These are phyloP conservation scores for Aristolochia contorta DNA, from an alignment of 164 flowering plant species.

Conservation along the genomic window DNA sequence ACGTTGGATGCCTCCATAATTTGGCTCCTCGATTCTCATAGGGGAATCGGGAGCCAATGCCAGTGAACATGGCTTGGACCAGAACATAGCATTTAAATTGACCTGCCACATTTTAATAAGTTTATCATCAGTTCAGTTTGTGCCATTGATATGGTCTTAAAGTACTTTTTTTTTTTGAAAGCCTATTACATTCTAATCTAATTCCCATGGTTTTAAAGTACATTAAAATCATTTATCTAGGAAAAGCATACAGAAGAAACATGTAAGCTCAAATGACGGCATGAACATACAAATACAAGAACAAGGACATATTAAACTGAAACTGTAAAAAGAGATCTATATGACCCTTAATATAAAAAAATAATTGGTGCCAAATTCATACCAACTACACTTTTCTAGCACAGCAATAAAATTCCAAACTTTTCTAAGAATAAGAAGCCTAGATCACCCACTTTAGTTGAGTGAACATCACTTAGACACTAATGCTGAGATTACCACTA, in stretches of 20 bases:
- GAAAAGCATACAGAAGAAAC: background rate
- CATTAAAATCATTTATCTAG: background rate
- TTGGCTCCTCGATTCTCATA: constrained; percentile 71
- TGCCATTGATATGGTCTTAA: background rate
- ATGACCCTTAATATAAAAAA: no score
- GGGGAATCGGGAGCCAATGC: constrained; percentile 74
- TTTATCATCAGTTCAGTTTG: constrained; percentile 3
- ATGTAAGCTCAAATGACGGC: background rate
- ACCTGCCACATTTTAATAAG: constrained; percentile 33
- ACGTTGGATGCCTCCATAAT: constrained; percentile 50
- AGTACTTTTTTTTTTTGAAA: no score
- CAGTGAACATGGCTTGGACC: constrained; percentile 79
- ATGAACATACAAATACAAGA: background rate
- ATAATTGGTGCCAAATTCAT: no score
- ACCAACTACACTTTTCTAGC: no score
- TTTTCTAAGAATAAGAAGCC: no score
- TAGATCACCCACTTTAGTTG: no score
- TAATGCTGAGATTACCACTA: no score
- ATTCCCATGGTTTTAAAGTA: no score
- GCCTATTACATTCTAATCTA: no score
- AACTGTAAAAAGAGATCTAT: no score
- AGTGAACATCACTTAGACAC: no score
- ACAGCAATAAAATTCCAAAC: no score
- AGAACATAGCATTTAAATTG: constrained; percentile 65
- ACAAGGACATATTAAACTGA: background rate